Conservation (phyloP, 257 asterid species). For the Nicotiana knightiana region DNA sequence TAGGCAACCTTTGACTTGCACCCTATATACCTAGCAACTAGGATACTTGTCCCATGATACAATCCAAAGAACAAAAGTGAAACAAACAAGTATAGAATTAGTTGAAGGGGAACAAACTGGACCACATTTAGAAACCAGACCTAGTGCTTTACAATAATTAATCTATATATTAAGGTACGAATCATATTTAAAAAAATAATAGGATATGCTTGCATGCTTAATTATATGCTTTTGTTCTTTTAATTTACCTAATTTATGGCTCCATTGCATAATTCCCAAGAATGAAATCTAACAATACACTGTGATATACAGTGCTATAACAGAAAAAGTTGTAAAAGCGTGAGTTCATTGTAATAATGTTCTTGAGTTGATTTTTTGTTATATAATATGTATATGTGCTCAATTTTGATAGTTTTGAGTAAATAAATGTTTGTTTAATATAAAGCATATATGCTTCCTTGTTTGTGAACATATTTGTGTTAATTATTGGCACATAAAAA, state of each 20-base stretch:
- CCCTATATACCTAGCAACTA: not conserved
- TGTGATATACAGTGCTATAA: not conserved
- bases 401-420: not conserved
- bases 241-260: not conserved
- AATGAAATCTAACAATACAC: not conserved
- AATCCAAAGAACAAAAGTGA: conserved; percentile 5
- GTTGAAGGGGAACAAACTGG: not conserved
- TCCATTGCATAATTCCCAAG: not conserved
- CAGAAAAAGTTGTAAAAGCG: not conserved
- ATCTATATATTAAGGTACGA: not conserved
- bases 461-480: not conserved
- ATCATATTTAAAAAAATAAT: not conserved
- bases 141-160: not conserved
- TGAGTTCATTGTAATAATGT: not conserved
- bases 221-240: not conserved
- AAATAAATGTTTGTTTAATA: not conserved
- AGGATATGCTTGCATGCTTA: not conserved
- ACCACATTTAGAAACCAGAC: not conserved
- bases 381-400: not conserved
- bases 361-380: too few species aligned
- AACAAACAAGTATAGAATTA: not conserved
- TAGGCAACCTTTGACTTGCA: not conserved
- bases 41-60: not conserved
- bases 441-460: not conserved
- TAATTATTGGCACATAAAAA: too few species aligned